Evolutionary conservation across 148 eudicot genomes (phyloP).

Genomic region (Rhododendron kiyosumense): DNA sequence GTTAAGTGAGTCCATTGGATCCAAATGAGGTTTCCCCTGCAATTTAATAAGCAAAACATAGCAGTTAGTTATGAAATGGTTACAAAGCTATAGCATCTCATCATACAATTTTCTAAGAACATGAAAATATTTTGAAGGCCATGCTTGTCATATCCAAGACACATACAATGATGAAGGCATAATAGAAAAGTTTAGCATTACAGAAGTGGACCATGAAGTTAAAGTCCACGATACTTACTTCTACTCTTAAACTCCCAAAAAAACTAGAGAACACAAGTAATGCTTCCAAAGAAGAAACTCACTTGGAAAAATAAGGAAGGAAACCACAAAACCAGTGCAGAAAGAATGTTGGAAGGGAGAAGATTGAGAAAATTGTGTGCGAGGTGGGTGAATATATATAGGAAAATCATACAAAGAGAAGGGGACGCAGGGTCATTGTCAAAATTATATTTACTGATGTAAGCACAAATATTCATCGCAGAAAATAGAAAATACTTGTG

Average conservation of each 20-base stretch:
- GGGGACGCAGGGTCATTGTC: background rate
- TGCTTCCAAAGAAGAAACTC: background rate
- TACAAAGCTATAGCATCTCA: no score
- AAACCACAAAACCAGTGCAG: background rate
- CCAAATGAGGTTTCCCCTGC: slow-evolving; percentile 29
- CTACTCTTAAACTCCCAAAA: background rate
- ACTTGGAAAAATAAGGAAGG: background rate
- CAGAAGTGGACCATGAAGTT: background rate
- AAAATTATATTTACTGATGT: background rate
- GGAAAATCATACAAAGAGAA: background rate
- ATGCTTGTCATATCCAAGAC: background rate
- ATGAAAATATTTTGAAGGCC: background rate
- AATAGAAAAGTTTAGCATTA: background rate
- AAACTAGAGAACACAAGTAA: background rate
- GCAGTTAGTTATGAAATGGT: background rate
- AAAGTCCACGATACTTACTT: background rate
- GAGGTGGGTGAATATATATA: slow-evolving; percentile 10
- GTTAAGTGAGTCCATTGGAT: slow-evolving; percentile 20
- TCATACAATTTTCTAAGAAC: background rate
- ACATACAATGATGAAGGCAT: background rate
- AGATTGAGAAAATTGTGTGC: background rate
- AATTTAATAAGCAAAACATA: slow-evolving; percentile 1
- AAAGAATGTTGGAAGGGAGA: slow-evolving; percentile 7
- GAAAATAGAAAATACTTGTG: slow-evolving; percentile 5
- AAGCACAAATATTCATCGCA: background rate